Base-by-base conservation (phyloP, 1,284 basidiomycete species). In the Ganoderma meredithae region DNA sequence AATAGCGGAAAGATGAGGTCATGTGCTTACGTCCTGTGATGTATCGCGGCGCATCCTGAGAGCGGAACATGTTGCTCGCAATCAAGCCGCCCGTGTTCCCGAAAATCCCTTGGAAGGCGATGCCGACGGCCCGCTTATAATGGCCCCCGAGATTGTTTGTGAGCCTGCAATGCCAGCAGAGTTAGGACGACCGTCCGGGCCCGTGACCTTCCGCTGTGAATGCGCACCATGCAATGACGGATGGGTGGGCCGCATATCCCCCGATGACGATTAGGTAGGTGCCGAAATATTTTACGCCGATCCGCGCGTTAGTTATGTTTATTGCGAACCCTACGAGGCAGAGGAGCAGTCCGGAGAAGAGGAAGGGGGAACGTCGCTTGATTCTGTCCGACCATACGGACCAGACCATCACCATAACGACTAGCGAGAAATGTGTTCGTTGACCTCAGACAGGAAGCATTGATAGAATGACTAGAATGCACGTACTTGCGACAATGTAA, bases 61-160 rank as follows among this genome's bases (percentile, higher is more conserved):
- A 73, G 33, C 88, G 84, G 75, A 88, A 92, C 8, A 92, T 85
- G 69, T 89, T 90, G 4, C 84, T 82, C 2, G 88, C 85, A 62
- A 90, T 86, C 0, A 85, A 85, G 15, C 77, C 87, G 40, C 82
- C 80, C 67, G 86, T 82, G 74, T 89, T 90, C 0, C 86, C 89
- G 39, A 90, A 82, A 19, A 88, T 87, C 43, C 90, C 87, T n/a
- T 90, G 87, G 15, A 88, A 66, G 0, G 87, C 88, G 83, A 90
- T 86, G 3, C 84, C 87, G 10, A 88, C 83, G 1, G 85, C 88
- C 8, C 90, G 87, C 76, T 90, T 90, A 72, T 88, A 90, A 69
- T 90, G 88, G 0, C 90, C 90, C 17, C 82, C 76, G 2, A 89
- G 79, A 71, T 90, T 90, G 74, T 88, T 89, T 6, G 86, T 84